These are phyloP conservation scores for Penicillium verrucosum DNA, from an alignment of 2,329 filamentous ascomycete species.

Conservation along the genomic window DNA sequence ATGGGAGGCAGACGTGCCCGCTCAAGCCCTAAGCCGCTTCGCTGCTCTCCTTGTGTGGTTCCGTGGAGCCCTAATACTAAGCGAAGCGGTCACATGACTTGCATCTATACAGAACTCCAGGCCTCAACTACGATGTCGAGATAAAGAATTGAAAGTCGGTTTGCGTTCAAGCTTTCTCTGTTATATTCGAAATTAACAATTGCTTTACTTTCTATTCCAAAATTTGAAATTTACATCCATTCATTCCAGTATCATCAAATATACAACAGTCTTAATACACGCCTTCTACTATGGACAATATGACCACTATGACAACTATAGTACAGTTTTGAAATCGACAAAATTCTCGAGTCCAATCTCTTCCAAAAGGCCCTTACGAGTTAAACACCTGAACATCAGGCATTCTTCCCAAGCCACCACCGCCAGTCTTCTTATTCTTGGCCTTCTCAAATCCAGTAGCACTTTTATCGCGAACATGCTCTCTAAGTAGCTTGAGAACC, in stretches of 20 bases:
- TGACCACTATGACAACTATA: constrained; percentile 7
- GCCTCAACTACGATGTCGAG: neutral
- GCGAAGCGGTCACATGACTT: constrained; percentile 32
- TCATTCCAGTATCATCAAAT: neutral
- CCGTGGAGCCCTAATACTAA: constrained; percentile 33
- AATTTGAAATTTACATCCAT: neutral
- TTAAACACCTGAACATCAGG: constrained; percentile 46
- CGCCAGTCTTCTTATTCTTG: constrained; percentile 37
- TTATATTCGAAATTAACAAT: neutral
- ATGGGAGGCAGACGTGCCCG: constrained; percentile 36
- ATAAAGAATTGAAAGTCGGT: neutral
- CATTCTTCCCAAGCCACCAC: constrained; percentile 48
- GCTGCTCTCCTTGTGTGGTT: constrained; percentile 29
- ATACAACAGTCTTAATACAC: constrained; percentile 5
- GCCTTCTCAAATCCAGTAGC: constrained; percentile 46
- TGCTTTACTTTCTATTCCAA: neutral
- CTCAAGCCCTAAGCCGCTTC: constrained; percentile 41
- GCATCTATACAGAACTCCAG: neutral
- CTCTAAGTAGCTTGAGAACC: constrained; percentile 70
- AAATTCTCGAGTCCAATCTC: neutral
- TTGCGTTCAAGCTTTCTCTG: neutral
- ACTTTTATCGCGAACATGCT: constrained; percentile 72
- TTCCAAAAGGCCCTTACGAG: constrained; percentile 13
- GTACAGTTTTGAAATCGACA: constrained; percentile 5
- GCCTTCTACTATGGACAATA: neutral